Evolutionary conservation across 2,329 filamentous ascomycete genomes (phyloP).

Genomic region (Aspergillus japonicus): DNA sequence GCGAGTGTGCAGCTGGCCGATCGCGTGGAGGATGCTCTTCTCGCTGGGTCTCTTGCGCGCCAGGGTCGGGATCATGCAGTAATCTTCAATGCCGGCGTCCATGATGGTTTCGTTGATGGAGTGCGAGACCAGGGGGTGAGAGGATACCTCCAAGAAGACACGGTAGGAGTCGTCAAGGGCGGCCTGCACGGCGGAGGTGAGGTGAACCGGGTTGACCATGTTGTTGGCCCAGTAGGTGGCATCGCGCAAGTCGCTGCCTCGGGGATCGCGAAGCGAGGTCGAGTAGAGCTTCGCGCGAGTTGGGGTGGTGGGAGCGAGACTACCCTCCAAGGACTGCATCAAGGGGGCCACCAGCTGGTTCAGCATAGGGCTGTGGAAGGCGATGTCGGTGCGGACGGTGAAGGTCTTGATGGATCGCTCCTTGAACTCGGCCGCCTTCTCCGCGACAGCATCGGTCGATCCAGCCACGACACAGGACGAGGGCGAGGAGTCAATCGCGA

Average conservation of each 20-base stretch:
- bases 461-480: conserved; percentile 8
- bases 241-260: conserved; percentile 1
- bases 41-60: conserved; percentile 26
- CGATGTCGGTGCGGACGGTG: conserved; percentile 41
- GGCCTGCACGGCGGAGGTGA: conserved; percentile 37
- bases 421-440: conserved; percentile 4
- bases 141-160: conserved; percentile 45
- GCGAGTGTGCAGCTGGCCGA: conserved; percentile 31
- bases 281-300: conserved; percentile 14
- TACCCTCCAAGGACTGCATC: conserved; percentile 9
- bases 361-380: conserved; percentile 45
- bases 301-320: conserved; percentile 24
- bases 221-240: conserved; percentile 39
- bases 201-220: conserved; percentile 35
- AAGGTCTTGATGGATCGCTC: conserved; percentile 27
- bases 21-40: conserved; percentile 27
- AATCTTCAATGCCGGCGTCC: conserved; percentile 32
- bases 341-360: conserved; percentile 32
- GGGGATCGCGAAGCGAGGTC: conserved; percentile 20
- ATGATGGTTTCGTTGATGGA: conserved; percentile 44
- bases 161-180: conserved; percentile 40
- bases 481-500: conserved; percentile 14
- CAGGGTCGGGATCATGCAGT: conserved; percentile 34
- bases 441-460: conserved; percentile 6
- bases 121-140: conserved; percentile 44